Base-by-base conservation (phyloP, 1,284 basidiomycete genomes). In the Vanrija sp. region DNA sequence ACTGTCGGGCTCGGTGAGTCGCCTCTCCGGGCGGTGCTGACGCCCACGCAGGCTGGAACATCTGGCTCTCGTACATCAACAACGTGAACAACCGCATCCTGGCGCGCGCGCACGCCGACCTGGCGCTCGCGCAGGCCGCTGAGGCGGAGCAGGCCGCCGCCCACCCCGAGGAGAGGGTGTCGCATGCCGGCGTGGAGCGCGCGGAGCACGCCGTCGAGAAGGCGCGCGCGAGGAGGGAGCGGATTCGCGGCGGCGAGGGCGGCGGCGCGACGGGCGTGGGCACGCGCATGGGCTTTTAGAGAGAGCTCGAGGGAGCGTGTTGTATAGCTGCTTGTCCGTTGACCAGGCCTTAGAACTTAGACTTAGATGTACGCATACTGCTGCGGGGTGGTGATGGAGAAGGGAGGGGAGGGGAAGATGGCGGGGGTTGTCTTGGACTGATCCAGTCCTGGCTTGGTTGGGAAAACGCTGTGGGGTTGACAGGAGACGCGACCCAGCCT, bases 1-100 rank as follows among this genome's bases (percentile, higher is more conserved):
- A 81, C 86, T 16, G 88, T 93, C 50, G 86, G 85, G 53, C 78
- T 93, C 51, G 88, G 89, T 68, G 49, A 60, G 66, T 61, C 16
- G 15, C 36, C 22, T 9, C 8, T 19, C 9, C 16, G 44, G 12
- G 23, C 38, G 15, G 10, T 24, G 24, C 47, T 48, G 38, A 48
- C 38, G 14, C 18, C 43, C 76, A n/a, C n/a, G 12, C 47, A 67
- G 67, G 65, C 31, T 92, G 89, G 90, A 77, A 92, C 62, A 62
- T 65, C 41, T 69, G 55, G 53, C 58, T 63, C 23, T 71, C 65
- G 3, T 63, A 68, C 60, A 57, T 68, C 31, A 73, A 73, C 59
- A 69, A 69, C 51, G 45, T 59, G 22, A 69, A 66, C 47, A 73
- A 73, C 53, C 59, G 58, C 43, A 45, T 57, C 16, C 53, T 67